A percentile compares a stretch with the other conserved stretches of the same genome.
These are phyloP conservation scores for Mycena citricolor DNA, from an alignment of 1,284 basidiomycete genomes.

Conservation along the genomic window DNA sequence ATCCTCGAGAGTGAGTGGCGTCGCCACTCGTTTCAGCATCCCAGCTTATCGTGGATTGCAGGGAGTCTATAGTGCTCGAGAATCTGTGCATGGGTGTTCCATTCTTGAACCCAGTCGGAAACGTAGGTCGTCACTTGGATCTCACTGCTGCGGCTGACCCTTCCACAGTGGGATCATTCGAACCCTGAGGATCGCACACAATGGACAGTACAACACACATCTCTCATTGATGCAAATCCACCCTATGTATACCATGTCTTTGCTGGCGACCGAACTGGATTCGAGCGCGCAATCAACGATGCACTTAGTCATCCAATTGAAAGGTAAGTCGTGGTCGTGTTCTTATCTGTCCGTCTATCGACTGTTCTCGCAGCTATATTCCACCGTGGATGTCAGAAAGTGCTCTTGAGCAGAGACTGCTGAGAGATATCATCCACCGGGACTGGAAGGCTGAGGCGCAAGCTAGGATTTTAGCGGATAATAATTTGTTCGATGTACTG, in stretches of 20 bases:
- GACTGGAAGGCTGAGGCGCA: too few relatives aligned
- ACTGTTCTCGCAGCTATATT: too few relatives aligned
- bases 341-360: too few relatives aligned
- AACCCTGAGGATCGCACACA: constrained; percentile 30
- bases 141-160: too few relatives aligned
- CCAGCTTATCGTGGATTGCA: neutral
- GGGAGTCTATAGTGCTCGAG: neutral
- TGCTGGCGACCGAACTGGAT: constrained; percentile 19
- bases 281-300: constrained; percentile 18
- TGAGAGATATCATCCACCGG: too few relatives aligned
- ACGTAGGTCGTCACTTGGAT: too few relatives aligned
- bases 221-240: constrained; percentile 27
- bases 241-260: constrained; percentile 41
- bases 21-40: neutral
- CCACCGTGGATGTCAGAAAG: too few relatives aligned
- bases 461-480: too few relatives aligned
- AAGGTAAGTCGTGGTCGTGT: constrained; percentile 4
- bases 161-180: constrained; percentile 27
- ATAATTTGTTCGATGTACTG: too few relatives aligned
- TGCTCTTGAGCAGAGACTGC: too few relatives aligned
- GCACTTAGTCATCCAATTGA: constrained; percentile 23
- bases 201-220: constrained; percentile 37
- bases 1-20: constrained; percentile 2
- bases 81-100: constrained; percentile 1
- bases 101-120: constrained; percentile 2